Base-by-base conservation (phyloP, 2,329 filamentous ascomycete species). In the Phyllosticta ampelicida region DNA sequence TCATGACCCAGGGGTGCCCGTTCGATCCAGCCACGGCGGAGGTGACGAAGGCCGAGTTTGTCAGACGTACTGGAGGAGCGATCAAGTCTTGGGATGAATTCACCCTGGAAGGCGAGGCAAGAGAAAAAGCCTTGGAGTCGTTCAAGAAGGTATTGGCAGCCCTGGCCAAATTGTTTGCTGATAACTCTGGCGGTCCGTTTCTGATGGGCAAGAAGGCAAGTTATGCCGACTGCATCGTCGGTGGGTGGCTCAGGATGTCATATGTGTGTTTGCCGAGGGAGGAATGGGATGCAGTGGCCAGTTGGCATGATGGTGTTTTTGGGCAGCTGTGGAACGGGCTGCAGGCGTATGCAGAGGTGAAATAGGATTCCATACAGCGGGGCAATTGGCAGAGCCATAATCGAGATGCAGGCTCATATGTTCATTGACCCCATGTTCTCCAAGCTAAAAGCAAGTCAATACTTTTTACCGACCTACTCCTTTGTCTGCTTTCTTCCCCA, bases 401-500 rank as follows among this genome's bases (percentile, higher is more conserved):
- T 26, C 23, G 23, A 26, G 23, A 8, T n/a, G n/a, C n/a, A n/a
- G n/a, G n/a, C n/a, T n/a, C 23, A 8, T 26, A 26, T 26, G 4
- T 26, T 8, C 8, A 26, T 26, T 26, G 23, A n/a, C n/a, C n/a
- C n/a, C n/a, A n/a, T n/a, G n/a, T n/a, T n/a, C n/a, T n/a, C n/a
- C n/a, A n/a, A n/a, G n/a, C n/a, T n/a, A n/a, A n/a, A n/a, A n/a
- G n/a, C n/a, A n/a, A n/a, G n/a, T n/a, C n/a, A n/a, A n/a, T n/a
- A n/a, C n/a, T n/a, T n/a, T n/a, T n/a, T n/a, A n/a, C n/a, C n/a
- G n/a, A 87, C 64, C 83, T 86, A 67, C 89, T 94, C 68, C 84
- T 81, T 11, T 81, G 80, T 29, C 91, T 78, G 62, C 96, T 95
- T 62, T 68, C 80, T 36, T 86, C 83, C 0, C 91, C 91, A 63